phyloP scores from a whole-genome alignment of 2,329 filamentous ascomycete genomes.

The Monilinia fructicola region DNA sequence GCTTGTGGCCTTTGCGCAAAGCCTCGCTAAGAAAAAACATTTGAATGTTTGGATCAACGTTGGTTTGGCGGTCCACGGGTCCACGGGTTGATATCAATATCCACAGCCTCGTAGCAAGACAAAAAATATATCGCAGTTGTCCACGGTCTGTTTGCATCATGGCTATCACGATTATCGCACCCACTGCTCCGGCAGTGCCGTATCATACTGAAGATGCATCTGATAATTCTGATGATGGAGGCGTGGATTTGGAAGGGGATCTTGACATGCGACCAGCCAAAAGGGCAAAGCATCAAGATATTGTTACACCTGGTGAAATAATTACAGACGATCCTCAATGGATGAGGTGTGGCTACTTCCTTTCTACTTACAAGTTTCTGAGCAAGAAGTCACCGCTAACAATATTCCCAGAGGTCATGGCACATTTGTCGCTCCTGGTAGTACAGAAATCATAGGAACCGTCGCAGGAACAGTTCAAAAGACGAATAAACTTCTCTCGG shows the following conservation, averaged over 20 bases:
- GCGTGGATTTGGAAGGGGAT: slow-evolving; percentile 39
- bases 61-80: slow-evolving; percentile 7
- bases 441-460: slow-evolving; percentile 77
- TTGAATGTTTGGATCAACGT: background rate
- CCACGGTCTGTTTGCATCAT: slow-evolving; percentile 32
- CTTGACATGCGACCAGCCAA: slow-evolving; percentile 48
- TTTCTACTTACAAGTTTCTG: too few species aligned
- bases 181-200: slow-evolving; percentile 34
- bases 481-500: slow-evolving; percentile 95
- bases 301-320: slow-evolving; percentile 85
- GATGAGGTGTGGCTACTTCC: slow-evolving; percentile 67
- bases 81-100: background rate
- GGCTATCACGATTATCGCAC: slow-evolving; percentile 41
- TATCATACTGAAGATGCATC: slow-evolving; percentile 26
- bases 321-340: slow-evolving; percentile 93
- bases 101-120: slow-evolving; percentile 21
- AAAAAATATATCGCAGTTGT: slow-evolving; percentile 3
- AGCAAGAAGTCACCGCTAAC: slow-evolving; percentile 28
- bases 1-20: background rate
- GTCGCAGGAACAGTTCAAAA: slow-evolving; percentile 87
- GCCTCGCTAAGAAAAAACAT: slow-evolving; percentile 16
- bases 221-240: slow-evolving; percentile 38
- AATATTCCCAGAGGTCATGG: slow-evolving; percentile 74
- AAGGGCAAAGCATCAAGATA: slow-evolving; percentile 47
- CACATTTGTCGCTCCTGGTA: slow-evolving; percentile 68